Evolutionary conservation across 2,329 filamentous ascomycete species (phyloP), one percentile per base, ranked within the genome.

Genomic region (Gaeumannomyces sp.): DNA sequence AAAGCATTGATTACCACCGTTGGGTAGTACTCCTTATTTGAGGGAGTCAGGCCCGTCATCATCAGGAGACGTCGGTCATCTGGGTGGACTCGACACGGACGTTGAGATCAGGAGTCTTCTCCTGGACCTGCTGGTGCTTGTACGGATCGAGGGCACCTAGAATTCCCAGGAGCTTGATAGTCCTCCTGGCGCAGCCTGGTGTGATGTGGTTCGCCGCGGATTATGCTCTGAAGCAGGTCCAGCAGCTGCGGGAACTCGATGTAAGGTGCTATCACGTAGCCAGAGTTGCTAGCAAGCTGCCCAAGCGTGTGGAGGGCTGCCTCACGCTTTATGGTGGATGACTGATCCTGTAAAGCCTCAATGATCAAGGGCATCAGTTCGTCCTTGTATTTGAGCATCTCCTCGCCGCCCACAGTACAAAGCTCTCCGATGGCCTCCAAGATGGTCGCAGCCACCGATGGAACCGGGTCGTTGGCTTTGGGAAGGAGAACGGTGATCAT

Each of bases 1-100:
- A 99, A 83, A 1, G 95, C 96, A 72, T 97, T 97, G 74, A 99
- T 97, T 60, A 97, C 95, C 25, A 99, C 93, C 0, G 95, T 99
- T 0, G 95, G 95, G 73, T 97, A 99, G 76, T 99, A 99, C 72
- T 99, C 95, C 73, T 99, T 97, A 72, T 92, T 97, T 0, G 94
- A 98, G 0, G 95, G 96, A 0, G 93, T 98, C 57, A 97, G 82
- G 19, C 96, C 95, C 58, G 92, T 93, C 94, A 99, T 99, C 83
- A 99, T 98, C 35, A 99, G 83, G 93, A 95, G 60, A 99, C 96
- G 76, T 99, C 95, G 0, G 94, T 96, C 71, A 96, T 79, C 65
- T 87, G 85, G 57, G 84, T 85, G 1, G 82, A 81, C 69, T 89
- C 87, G 56, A 82, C 81, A 27, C 83, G 84, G 33, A 83, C 85